A percentile compares a stretch with the other conserved stretches of the same genome.
phyloP scores from a whole-genome alignment of 768 basidiomycete species.

The Hericium coralloides region DNA sequence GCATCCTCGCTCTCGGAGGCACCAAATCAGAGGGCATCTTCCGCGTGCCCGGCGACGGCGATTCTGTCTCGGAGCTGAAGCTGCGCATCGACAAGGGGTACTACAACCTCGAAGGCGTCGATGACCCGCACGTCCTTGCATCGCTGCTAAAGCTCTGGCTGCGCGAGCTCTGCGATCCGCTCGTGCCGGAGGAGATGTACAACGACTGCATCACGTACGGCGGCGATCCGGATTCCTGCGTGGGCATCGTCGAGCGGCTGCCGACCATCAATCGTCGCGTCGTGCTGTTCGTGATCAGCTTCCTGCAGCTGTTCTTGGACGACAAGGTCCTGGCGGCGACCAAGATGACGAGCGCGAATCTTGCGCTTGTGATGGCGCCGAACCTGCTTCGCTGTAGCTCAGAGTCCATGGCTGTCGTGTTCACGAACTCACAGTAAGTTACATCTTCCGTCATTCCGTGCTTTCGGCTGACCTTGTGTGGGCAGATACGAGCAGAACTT shows the following conservation, averaged over 20 bases:
- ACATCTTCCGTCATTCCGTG: not conserved
- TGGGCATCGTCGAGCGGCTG: conserved; percentile 65
- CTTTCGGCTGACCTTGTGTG: not conserved
- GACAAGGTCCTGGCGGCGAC: conserved; percentile 63
- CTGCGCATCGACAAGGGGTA: conserved; percentile 86
- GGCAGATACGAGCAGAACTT: conserved; percentile 81
- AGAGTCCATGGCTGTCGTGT: conserved; percentile 82
- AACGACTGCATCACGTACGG: conserved; percentile 77
- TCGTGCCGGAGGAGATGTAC: conserved; percentile 86
- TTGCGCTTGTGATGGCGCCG: conserved; percentile 88
- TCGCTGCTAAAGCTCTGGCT: conserved; percentile 92
- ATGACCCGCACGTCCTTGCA: conserved; percentile 85
- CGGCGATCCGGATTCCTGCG: conserved; percentile 56
- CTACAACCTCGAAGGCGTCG: conserved; percentile 82
- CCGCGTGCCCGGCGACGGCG: conserved; percentile 84
- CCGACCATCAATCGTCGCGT: conserved; percentile 85
- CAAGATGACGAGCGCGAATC: conserved; percentile 86
- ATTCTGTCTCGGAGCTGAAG: conserved; percentile 82
- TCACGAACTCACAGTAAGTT: conserved; percentile 84
- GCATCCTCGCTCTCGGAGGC: conserved; percentile 84
- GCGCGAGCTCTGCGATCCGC: conserved; percentile 85
- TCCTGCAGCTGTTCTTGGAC: conserved; percentile 82
- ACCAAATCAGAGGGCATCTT: conserved; percentile 86
- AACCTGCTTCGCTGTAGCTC: conserved; percentile 83
- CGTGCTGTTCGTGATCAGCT: conserved; percentile 81